Evolutionary conservation across 108 stramenopile genomes (phyloP), one percentile per base, ranked within the genome.

Genomic region (Ochromonas danica): DNA sequence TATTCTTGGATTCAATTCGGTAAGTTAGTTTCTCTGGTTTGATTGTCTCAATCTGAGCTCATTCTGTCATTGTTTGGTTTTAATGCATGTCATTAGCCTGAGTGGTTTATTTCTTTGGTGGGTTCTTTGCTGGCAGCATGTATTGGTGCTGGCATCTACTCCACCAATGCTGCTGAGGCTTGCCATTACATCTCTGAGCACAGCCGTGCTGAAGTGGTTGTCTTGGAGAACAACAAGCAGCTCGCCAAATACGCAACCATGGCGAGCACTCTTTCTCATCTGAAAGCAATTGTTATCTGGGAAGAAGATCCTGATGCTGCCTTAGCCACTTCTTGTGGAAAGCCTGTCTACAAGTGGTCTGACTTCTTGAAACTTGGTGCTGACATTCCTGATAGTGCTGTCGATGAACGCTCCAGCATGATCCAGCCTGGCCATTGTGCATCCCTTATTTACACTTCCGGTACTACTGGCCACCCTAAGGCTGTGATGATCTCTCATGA

Each of bases 401-500:
- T 90, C 39, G 77, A 83, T 31, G 82, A 62, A 63, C 83, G 86
- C 39, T 74, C 81, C 25, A 71, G 89, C 1, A 70, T 42, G 0
- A 71, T 95, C 35, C 81, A 77, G 31, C 88, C 85, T 42, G 85
- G 90, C 0, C 87, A 96, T 74, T 82, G 94, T 63, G 88, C 93
- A 30, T 94, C 95, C 31, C 92, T 96, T 74, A 96, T 97, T 3
- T 97, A 96, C 81, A 96, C 95, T n/a, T 92, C 91, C 39, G 97
- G 97, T 38, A 98, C 97, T 10, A 98, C 97, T 1, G 97, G 97
- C 28, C 67, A 83, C 1, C 97, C 97, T 42, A 98, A 98, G 86
- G 97, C 96, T 62, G 97, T 97, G 77, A 96, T 98, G 95, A 83
- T 98, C 61, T 88, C 93, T 10, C 96, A 98, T 80, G 95, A 95